phyloP scores from a whole-genome alignment of 1,284 basidiomycete genomes.

The Dichomitus squalens region DNA sequence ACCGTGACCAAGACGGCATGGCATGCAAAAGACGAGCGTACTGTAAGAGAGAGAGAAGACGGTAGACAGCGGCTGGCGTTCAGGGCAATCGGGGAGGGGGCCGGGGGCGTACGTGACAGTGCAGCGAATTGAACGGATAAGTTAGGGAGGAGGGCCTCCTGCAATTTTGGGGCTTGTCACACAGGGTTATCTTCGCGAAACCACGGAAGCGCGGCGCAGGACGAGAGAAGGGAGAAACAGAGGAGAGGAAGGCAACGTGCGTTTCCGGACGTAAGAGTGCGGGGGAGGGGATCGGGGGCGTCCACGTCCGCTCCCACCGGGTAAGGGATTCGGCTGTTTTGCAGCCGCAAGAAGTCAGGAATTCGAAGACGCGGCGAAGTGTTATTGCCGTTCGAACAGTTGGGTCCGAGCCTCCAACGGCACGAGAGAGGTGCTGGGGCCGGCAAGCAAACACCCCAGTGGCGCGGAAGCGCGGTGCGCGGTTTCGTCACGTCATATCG shows the following conservation, averaged over 20 bases:
- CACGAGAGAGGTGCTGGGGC: neutral
- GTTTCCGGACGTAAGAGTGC: neutral
- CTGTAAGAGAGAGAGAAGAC: no score
- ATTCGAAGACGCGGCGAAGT: no score
- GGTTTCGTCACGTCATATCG: slow-evolving; percentile 2
- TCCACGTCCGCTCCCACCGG: no score
- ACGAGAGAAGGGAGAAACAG: neutral
- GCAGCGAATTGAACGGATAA: neutral
- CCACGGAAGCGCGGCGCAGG: neutral
- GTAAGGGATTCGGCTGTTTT: no score
- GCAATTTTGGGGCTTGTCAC: neutral
- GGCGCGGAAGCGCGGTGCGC: neutral
- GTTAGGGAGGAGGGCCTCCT: neutral
- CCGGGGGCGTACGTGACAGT: neutral
- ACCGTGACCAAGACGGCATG: neutral
- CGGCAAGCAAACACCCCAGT: no score
- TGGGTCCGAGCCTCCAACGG: neutral
- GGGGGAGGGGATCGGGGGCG: no score
- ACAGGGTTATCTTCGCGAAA: neutral
- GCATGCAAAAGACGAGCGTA: neutral
- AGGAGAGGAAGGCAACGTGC: neutral
- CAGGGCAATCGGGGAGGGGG: neutral
- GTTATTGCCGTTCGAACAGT: no score
- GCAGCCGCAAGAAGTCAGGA: no score
- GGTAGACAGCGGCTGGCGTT: neutral